Base-by-base conservation (phyloP, 2,329 filamentous ascomycete genomes). In the Ceratocystis smalleyi region DNA sequence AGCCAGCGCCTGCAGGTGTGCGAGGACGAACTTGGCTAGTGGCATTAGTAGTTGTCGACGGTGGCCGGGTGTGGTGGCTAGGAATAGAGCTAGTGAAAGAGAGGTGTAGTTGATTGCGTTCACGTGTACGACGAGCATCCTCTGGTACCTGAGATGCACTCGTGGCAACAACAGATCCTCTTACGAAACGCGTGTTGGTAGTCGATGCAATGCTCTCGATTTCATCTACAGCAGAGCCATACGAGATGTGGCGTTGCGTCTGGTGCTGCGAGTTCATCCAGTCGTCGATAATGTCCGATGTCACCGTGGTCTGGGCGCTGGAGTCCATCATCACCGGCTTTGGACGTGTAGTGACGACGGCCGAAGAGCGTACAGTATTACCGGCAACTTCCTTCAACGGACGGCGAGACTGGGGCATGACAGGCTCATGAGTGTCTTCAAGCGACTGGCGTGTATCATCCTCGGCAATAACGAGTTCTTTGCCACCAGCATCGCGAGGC, bases 301-400 rank as follows among this genome's bases (percentile, higher is more conserved):
- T 95, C 35, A 96, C 78, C 47, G 86, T 80, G 27, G 91, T 96
- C 75, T 96, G 92, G 15, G 88, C 87, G 63, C 85, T 83, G 68
- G 64, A 66, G 57, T 68, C 67, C 12, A 65, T 60, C 64, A 65
- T 68, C 1, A 43, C n/a, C 17, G 43, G 35, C 27, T 32, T 54
- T 19, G 24, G 17, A 8, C 27, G 12, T 10, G 43, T 32, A 32
- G 43, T 59, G 24, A 68, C 70, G 70, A 77, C 80, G 65, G 76
- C 77, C 5, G 68, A 60, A 27, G 74, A 70, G 22, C 75, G 75
- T 62, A 73, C 70, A 66, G 78, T 74, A 70, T 87, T 88, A 63
- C 76, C 76, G n/a, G 84, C 83, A 12, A 87, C 77, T 69, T 85
- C 82, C 71, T 78, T 82, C 69, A 88, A 80, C 0, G 81, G 82